Percentiles rank a stretch among this genome's conserved stretches.
phyloP scores from a whole-genome alignment of 768 basidiomycete genomes.

The Phylloporus rhodoxanthus region DNA sequence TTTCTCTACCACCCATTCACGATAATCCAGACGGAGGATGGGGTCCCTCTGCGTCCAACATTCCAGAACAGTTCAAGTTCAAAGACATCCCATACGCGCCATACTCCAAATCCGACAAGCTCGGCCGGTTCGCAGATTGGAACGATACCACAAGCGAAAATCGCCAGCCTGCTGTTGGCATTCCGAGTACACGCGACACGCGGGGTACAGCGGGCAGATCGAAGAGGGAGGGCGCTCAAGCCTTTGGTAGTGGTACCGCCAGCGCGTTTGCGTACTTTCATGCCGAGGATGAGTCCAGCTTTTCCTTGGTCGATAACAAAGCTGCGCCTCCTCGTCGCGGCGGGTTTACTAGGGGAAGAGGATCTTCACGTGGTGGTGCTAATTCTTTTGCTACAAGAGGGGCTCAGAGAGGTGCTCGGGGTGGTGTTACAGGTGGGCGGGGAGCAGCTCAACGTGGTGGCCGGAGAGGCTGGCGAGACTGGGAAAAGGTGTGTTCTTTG shows the following conservation, averaged over 20 bases:
- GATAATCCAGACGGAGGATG: conserved; percentile 93
- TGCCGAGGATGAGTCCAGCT: conserved; percentile 95
- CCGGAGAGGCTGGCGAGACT: conserved; percentile 82
- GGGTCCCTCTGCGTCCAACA: conserved; percentile 78
- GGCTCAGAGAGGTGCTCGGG: conserved; percentile 40
- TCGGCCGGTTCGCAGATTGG: conserved; percentile 98
- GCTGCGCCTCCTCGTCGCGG: conserved; percentile 64
- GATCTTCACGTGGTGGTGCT: conserved; percentile 33
- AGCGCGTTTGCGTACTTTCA: conserved; percentile 96
- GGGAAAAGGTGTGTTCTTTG: conserved; percentile 71
- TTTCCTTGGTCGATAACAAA: conserved; percentile 94
- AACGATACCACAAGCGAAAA: conserved; percentile 68
- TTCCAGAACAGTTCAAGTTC: conserved; percentile 92
- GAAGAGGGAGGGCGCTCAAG: conserved; percentile 72
- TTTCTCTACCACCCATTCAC: conserved; percentile 80
- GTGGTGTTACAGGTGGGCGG: conserved; percentile 41
- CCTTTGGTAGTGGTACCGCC: conserved; percentile 84
- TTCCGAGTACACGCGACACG: conserved; percentile 40
- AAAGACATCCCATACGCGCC: conserved; percentile 98
- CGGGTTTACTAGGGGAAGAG: conserved; percentile 51
- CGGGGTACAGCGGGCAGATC: conserved; percentile 52
- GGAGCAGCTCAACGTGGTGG: conserved; percentile 34
- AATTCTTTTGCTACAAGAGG: conserved; percentile 39
- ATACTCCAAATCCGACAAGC: conserved; percentile 97
- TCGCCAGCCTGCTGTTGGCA: conserved; percentile 50